phyloP scores from a whole-genome alignment of 345 rosid genomes.

The Murraya koenigii region DNA sequence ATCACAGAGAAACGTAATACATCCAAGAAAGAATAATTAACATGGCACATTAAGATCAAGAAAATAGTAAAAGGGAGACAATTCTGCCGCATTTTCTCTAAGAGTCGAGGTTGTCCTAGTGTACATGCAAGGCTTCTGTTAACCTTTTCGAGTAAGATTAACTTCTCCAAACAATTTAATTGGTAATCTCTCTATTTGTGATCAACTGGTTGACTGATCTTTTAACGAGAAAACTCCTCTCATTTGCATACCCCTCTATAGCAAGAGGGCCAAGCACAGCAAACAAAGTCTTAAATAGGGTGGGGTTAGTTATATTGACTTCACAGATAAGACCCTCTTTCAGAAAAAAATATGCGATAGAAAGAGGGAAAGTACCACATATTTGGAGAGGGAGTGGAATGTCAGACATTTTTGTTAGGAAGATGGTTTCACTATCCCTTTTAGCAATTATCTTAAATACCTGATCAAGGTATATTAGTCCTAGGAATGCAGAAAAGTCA shows the following conservation, averaged over 20 bases:
- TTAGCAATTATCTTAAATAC: neutral
- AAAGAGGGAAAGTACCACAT: neutral
- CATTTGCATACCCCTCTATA: neutral
- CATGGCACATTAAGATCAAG: neutral
- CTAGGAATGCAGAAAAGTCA: neutral
- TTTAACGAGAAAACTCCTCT: neutral
- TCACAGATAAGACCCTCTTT: neutral
- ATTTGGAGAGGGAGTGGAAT: neutral
- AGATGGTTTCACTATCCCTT: neutral
- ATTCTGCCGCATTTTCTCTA: neutral
- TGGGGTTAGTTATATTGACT: neutral
- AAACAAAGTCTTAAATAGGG: conserved; percentile 1
- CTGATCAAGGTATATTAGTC: neutral
- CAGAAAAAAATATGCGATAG: neutral
- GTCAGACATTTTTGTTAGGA: neutral
- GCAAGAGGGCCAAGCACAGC: neutral
- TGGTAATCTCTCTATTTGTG: neutral
- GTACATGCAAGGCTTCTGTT: neutral
- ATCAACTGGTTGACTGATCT: neutral
- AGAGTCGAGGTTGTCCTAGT: neutral
- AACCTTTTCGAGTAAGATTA: neutral
- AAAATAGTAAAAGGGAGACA: neutral
- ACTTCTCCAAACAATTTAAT: neutral
- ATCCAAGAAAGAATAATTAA: neutral
- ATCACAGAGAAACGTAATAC: neutral